phyloP scores from a whole-genome alignment of 257 asterid genomes.

The Nicotiana otophora region DNA sequence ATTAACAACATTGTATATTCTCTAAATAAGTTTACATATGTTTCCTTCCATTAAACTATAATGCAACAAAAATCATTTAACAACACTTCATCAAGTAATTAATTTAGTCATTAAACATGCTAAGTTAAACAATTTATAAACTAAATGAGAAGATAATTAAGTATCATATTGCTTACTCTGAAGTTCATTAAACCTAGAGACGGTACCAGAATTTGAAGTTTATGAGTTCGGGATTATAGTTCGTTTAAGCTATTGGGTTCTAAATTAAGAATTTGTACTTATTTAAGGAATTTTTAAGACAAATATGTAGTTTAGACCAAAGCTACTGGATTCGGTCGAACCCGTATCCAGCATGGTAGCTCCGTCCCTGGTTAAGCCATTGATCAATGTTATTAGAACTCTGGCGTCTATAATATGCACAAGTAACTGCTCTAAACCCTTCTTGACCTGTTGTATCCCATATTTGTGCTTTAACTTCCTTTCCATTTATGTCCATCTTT shows the following conservation, averaged over 20 bases:
- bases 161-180: conserved; percentile 50
- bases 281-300: too few relatives aligned
- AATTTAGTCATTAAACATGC: not conserved
- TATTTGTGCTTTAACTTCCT: conserved; percentile 85
- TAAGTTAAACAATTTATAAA: not conserved
- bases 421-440: conserved; percentile 86
- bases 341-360: too few relatives aligned
- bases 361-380: conserved; percentile 24
- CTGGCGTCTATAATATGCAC: conserved; percentile 67
- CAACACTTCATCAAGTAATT: not conserved
- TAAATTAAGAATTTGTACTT: too few relatives aligned
- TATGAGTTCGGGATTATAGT: too few relatives aligned
- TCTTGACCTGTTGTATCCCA: conserved; percentile 99
- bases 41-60: not conserved
- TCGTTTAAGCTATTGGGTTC: too few relatives aligned
- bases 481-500: conserved; percentile 68
- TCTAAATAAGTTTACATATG: too few relatives aligned
- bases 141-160: not conserved
- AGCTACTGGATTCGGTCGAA: too few relatives aligned
- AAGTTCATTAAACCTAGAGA: conserved; percentile 50
- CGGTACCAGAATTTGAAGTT: too few relatives aligned
- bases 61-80: not conserved
- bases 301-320: too few relatives aligned
- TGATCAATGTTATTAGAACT: conserved; percentile 69
- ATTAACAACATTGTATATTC: not conserved